Base-by-base conservation (phyloP, 1,139 yeast genomes). In the Zhuliangozyma blackwelliae region DNA sequence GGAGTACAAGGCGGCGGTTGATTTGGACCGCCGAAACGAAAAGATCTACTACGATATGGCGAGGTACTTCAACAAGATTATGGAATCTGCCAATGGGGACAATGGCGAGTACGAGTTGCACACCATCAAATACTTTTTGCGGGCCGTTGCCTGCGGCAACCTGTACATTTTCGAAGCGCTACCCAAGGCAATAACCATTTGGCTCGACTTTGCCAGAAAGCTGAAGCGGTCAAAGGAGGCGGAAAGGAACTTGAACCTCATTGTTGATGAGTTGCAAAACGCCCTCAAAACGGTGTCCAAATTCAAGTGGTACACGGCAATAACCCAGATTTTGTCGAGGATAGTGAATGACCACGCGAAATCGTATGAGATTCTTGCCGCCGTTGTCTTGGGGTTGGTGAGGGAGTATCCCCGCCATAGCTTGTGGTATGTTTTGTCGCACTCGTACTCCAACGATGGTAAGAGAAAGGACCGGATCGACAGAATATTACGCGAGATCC, bases 171-270 rank as follows among this genome's bases (percentile, higher is more conserved):
- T 82, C 51, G 97, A 94, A 58, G 86, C 95, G 0, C 63, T 94
- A 19, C 98, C 98, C 0, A 89, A 89, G 53, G 75, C 89, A 21
- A 73, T 92, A 6, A 90, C 97, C 0, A 73, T 89, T 13, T 94
- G 98, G 98, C 66, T 94, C 13, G 97, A 92, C 51, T 86, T 82
- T 55, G 85, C 90, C 2, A 77, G 62, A 34, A 47, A 44, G 26
- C 44, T 51, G 5, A 46, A 49, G 21, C 49, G 49, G 16, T 43
- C 54, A 3, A 52, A 66, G 51, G 61, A 60, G 44, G 51, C 72
- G 41, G 50, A 64, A 38, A 63, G 69, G 32, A 68, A 67, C 36
- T 57, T 76, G 29, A 59, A 63, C 2, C 63, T 63, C 28, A 75
- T 82, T 12, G 68, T 80, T 2, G 66, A 71, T 16, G 81, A 81